Percentiles rank a stretch among this genome's conserved stretches.
phyloP scores from a whole-genome alignment of 2,329 filamentous ascomycete species.

The Cercospora nicotianae region DNA sequence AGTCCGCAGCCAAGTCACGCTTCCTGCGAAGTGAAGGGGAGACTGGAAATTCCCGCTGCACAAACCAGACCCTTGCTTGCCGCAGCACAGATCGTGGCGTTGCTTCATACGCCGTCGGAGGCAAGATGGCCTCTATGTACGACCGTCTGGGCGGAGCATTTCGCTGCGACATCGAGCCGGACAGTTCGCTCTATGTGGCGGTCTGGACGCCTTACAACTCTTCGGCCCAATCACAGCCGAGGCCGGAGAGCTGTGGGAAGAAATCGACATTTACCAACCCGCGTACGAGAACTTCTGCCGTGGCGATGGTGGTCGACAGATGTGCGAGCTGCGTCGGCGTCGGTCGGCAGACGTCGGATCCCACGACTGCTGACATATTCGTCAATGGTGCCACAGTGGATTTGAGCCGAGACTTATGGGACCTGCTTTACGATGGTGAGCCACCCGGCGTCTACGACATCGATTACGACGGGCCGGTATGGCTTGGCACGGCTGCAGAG shows the following conservation, averaged over 20 bases:
- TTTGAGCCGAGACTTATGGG: background rate
- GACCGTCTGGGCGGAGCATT: background rate
- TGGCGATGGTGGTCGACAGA: background rate
- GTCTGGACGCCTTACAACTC: background rate
- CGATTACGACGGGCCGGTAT: background rate
- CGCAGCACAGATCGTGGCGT: background rate
- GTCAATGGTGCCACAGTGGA: background rate
- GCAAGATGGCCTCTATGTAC: background rate
- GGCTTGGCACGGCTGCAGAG: background rate
- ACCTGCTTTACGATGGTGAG: background rate
- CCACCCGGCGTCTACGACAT: background rate
- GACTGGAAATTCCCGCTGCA: background rate
- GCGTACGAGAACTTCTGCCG: background rate
- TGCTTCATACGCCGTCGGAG: background rate
- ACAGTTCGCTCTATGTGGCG: background rate
- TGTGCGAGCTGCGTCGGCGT: background rate
- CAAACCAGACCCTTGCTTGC: background rate
- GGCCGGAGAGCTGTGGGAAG: background rate
- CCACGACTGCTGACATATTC: background rate
- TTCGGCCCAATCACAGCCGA: background rate
- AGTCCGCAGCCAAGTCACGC: background rate
- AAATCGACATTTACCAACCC: background rate
- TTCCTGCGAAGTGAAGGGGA: background rate
- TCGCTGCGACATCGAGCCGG: background rate
- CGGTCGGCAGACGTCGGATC: background rate